Conservation (phyloP, 805 yeast genomes). For the Metschnikowia lunata region DNA sequence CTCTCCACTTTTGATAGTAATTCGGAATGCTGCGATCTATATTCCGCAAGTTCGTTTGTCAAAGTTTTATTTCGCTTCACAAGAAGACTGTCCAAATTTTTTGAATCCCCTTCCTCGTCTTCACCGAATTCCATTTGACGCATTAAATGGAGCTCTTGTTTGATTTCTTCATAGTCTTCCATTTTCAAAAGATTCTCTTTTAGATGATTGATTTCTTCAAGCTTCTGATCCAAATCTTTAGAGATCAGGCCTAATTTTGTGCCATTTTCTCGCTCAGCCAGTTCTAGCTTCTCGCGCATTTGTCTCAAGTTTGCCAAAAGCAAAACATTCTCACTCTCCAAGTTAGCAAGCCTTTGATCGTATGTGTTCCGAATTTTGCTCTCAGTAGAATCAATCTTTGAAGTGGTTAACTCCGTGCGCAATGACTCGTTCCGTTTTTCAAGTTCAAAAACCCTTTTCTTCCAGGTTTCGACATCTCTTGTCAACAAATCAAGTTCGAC, state of each 20-base stretch:
- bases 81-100: conserved; percentile 52
- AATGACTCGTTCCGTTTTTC: conserved; percentile 76
- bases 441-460: conserved; percentile 61
- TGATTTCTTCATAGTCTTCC: conserved; percentile 75
- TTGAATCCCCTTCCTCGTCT: conserved; percentile 28
- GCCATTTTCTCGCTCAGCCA: conserved; percentile 20
- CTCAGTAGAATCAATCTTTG: conserved; percentile 45
- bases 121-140: conserved; percentile 73
- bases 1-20: conserved; percentile 35
- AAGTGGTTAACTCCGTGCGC: conserved; percentile 56
- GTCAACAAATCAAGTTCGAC: conserved; percentile 63
- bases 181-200: conserved; percentile 47
- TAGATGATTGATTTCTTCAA: conserved; percentile 48
- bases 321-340: conserved; percentile 67
- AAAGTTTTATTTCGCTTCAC: conserved; percentile 68
- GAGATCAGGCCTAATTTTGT: conserved; percentile 36
- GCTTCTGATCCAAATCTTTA: conserved; percentile 45
- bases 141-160: conserved; percentile 67
- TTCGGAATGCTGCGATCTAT: conserved; percentile 55
- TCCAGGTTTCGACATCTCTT: conserved; percentile 70
- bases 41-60: conserved; percentile 62
- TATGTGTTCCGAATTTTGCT: conserved; percentile 37
- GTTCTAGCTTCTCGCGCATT: conserved; percentile 31
- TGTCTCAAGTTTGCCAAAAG: conserved; percentile 56
- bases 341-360: conserved; percentile 45